Conservation (phyloP, 1,139 yeast species). For the Pichia sp. region DNA sequence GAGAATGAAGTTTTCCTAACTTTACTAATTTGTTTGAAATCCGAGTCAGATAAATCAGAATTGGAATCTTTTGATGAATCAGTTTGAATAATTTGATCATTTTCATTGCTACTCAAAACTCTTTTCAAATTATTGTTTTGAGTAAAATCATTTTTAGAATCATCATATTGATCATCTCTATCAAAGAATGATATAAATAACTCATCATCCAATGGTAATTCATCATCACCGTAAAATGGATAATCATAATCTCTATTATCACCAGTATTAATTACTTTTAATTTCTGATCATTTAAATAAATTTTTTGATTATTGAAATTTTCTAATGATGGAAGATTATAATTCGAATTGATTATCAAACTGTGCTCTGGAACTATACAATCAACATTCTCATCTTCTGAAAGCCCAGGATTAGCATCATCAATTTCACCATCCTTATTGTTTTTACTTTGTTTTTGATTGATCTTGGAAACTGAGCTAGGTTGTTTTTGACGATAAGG, state of each 20-base stretch:
- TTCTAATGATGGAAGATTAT: background rate
- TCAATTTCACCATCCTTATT: background rate
- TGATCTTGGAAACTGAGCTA: no score
- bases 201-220: slow-evolving; percentile 16
- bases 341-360: no score
- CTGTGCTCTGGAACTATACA: background rate
- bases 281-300: background rate
- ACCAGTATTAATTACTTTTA: background rate
- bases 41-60: no score
- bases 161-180: background rate
- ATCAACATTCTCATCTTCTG: slow-evolving; percentile 10
- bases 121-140: no score
- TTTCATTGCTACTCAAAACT: background rate
- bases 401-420: background rate
- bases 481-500: no score
- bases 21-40: slow-evolving; percentile 3
- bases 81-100: background rate
- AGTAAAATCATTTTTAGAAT: background rate
- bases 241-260: background rate
- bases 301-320: background rate
- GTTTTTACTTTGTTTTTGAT: no score
- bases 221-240: background rate
- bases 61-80: background rate
- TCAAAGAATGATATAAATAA: slow-evolving; percentile 10
- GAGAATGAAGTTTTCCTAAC: slow-evolving; percentile 3